Base-by-base conservation (phyloP, 345 rosid species). In the Murraya koenigii region DNA sequence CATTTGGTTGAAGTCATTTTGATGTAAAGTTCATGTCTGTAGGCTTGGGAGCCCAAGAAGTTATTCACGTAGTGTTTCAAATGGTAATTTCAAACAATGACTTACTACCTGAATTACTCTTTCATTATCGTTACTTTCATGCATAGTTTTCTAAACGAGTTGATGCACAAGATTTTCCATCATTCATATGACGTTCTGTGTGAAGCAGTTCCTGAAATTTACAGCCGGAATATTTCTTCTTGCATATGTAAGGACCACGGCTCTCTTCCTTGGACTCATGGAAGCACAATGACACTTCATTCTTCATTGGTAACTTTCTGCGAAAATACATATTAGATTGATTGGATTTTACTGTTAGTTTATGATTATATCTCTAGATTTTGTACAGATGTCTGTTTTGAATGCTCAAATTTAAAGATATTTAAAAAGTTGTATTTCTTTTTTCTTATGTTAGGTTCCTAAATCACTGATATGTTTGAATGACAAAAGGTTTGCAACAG, bases 1-100 rank as follows among this genome's bases (percentile, higher is more conserved):
- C 49, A 44, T 44, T 44, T 13, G 15, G 49, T 11, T 44, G 83
- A 72, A 78, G 72, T 65, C 55, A 14, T 6, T 69, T 59, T 36
- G 38, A 66, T 54, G 71, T 72, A 36, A 6, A 76, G 72, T 83
- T 71, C 73, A 17, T 77, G 55, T 55, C 69, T 76, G 68, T 89
- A 93, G 93, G 82, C 79, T 84, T 60, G 86, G 88, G 73, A 82
- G 85, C 86, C 83, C 90, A 77, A 87, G 89, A 71, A 83, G 85
- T 81, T 87, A 84, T 56, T 82, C 77, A 20, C 63, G 84, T 25
- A 72, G 84, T 67, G 73, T 84, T 81, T 85, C 71, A 74, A 89
- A 82, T 73, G 89, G 98, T 93, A 80, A 62, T 52, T 9, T 64
- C 75, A 55, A 17, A 33, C 69, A 14, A 10, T 36, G 66, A 60